Evolutionary conservation across 139 green algal genomes (phyloP).

Genomic region (Chlamydomonas incerta): DNA sequence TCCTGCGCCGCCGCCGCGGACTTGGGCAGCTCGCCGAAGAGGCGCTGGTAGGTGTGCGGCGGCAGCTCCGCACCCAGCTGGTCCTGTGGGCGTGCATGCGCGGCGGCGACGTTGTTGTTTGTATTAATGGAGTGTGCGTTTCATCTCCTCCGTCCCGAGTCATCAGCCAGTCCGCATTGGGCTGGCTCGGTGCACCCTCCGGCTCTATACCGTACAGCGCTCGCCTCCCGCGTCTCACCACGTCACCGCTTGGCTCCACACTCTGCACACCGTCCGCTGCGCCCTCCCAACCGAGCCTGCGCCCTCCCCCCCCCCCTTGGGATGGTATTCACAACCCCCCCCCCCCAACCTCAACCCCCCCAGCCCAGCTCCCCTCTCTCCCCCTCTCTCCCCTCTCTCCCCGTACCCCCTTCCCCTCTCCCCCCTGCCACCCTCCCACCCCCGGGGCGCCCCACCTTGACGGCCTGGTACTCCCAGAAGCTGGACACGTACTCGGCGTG

Average conservation of each 20-base stretch:
- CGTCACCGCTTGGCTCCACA: neutral
- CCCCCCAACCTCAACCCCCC: neutral
- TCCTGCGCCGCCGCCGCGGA: neutral
- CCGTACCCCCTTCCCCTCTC: neutral
- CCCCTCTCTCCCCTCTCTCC: neutral
- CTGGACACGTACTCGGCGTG: constrained; percentile 17
- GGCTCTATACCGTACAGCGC: no score
- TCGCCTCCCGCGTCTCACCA: no score
- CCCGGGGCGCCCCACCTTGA: constrained; percentile 21
- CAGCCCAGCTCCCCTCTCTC: neutral
- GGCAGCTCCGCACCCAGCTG: constrained; percentile 28
- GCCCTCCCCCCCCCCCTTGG: no score
- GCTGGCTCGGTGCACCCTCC: no score
- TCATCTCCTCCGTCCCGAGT: no score
- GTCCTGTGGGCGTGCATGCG: neutral
- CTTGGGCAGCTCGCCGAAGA: constrained; percentile 23
- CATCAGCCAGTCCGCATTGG: no score
- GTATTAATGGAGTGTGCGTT: no score
- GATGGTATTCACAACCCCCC: neutral
- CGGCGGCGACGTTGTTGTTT: no score
- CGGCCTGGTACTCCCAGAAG: constrained; percentile 32
- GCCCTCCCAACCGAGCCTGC: no score
- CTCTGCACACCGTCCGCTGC: no score
- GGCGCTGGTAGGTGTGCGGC: neutral
- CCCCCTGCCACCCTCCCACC: no score